Evolutionary conservation across 352 stramenopile species (phyloP).

Genomic region (Thalassiosira exigua): DNA sequence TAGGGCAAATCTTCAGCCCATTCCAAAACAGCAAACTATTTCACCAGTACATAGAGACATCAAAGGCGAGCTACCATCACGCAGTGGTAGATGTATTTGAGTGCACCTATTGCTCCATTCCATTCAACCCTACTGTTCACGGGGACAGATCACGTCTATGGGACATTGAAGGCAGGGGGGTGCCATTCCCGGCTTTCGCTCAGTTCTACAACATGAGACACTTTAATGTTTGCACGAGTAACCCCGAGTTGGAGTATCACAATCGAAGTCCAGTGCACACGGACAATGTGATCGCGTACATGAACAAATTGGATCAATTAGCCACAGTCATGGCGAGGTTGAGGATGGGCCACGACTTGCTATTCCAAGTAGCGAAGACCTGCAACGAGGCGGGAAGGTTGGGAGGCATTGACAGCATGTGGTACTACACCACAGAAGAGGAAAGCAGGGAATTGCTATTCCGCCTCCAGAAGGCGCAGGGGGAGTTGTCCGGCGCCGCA

Average conservation of each 20-base stretch:
- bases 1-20: slow-evolving; percentile 20
- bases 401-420: background rate
- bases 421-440: slow-evolving; percentile 36
- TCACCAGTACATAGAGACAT: slow-evolving; percentile 2
- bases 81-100: slow-evolving; percentile 35
- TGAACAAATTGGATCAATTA: slow-evolving; percentile 13
- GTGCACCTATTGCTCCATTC: slow-evolving; percentile 34
- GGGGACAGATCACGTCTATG: slow-evolving; percentile 1
- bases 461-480: background rate
- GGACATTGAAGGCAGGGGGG: background rate
- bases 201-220: slow-evolving; percentile 16
- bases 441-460: background rate
- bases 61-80: slow-evolving; percentile 16
- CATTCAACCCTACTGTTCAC: slow-evolving; percentile 13
- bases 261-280: slow-evolving; percentile 2
- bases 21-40: slow-evolving; percentile 6
- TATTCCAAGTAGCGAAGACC: slow-evolving; percentile 9
- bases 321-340: slow-evolving; percentile 26
- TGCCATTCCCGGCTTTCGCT: slow-evolving; percentile 18
- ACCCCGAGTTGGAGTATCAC: too few species aligned
- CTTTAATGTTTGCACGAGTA: background rate
- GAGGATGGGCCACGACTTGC: slow-evolving; percentile 10
- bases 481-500: background rate
- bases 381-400: slow-evolving; percentile 8
- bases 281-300: slow-evolving; percentile 15